Percentiles rank a stretch among this genome's conserved stretches.
Conservation (phyloP, 2,329 filamentous ascomycete genomes). For the Penicillium digitatum region DNA sequence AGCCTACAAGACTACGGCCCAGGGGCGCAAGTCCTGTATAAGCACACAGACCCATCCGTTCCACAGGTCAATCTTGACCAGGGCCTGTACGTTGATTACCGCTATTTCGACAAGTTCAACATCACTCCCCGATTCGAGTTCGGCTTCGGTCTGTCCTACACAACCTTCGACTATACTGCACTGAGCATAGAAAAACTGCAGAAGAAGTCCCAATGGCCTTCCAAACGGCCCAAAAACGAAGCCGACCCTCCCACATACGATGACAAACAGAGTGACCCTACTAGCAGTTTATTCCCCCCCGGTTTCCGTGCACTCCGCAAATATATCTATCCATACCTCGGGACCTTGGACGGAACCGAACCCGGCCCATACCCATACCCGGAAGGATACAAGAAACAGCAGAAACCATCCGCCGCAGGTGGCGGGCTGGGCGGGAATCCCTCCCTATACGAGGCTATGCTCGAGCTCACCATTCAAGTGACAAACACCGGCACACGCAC, state of each 20-base stretch:
- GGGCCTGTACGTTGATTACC: slow-evolving; percentile 84
- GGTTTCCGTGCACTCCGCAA: slow-evolving; percentile 61
- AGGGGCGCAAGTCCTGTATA: slow-evolving; percentile 64
- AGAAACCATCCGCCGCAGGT: slow-evolving; percentile 59
- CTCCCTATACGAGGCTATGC: slow-evolving; percentile 49
- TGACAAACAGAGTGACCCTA: slow-evolving; percentile 51
- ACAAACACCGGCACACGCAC: slow-evolving; percentile 48
- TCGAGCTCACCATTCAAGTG: slow-evolving; percentile 45
- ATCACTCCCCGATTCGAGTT: slow-evolving; percentile 79
- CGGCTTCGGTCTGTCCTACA: slow-evolving; percentile 81
- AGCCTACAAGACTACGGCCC: slow-evolving; percentile 71
- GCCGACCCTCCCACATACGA: slow-evolving; percentile 55
- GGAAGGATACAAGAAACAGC: slow-evolving; percentile 51
- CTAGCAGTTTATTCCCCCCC: slow-evolving; percentile 58
- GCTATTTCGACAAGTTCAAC: slow-evolving; percentile 73
- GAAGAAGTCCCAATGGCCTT: slow-evolving; percentile 48
- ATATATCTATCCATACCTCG: slow-evolving; percentile 70
- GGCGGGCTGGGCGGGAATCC: slow-evolving; percentile 56
- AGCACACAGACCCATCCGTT: slow-evolving; percentile 59
- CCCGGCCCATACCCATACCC: slow-evolving; percentile 50
- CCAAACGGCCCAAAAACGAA: slow-evolving; percentile 39
- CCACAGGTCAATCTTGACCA: slow-evolving; percentile 82
- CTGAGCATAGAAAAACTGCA: slow-evolving; percentile 48
- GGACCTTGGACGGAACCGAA: slow-evolving; percentile 48
- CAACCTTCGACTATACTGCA: slow-evolving; percentile 62